phyloP scores from a whole-genome alignment of 495 filamentous ascomycete genomes.

The Apodospora peruviana region DNA sequence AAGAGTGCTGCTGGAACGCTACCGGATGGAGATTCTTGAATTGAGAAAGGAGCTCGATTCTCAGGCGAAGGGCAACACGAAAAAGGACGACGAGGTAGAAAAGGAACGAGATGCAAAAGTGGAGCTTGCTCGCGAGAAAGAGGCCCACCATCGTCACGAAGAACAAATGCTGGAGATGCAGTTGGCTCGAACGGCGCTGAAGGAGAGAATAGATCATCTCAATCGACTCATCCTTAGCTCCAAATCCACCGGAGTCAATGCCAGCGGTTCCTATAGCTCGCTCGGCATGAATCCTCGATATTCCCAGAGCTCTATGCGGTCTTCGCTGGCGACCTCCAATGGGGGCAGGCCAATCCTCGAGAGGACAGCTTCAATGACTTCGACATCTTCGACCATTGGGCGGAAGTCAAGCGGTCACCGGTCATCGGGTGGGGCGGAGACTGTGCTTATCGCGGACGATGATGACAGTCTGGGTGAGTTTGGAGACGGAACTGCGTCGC shows the following conservation, averaged over 20 bases:
- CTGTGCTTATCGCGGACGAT: constrained; percentile 47
- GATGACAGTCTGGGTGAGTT: constrained; percentile 75
- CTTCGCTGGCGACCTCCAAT: constrained; percentile 68
- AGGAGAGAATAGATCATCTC: constrained; percentile 95
- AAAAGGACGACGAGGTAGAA: constrained; percentile 62
- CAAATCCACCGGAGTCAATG: constrained; percentile 90
- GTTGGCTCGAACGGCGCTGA: constrained; percentile 87
- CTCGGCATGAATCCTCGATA: constrained; percentile 63
- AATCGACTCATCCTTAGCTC: constrained; percentile 93
- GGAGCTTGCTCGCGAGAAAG: constrained; percentile 69
- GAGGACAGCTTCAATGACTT: constrained; percentile 62
- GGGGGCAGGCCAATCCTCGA: constrained; percentile 51
- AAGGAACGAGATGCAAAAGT: constrained; percentile 53
- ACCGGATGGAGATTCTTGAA: constrained; percentile 88
- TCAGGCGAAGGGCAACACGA: constrained; percentile 55
- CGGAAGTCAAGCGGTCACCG: constrained; percentile 39
- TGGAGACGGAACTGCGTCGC: constrained; percentile 78
- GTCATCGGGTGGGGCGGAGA: constrained; percentile 33
- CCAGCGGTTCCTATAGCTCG: constrained; percentile 62
- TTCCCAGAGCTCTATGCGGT: constrained; percentile 57
- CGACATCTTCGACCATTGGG: constrained; percentile 53
- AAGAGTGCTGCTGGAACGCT: constrained; percentile 83
- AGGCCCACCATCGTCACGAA: constrained; percentile 79
- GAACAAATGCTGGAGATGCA: constrained; percentile 99
- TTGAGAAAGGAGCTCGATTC: constrained; percentile 75